A percentile compares a stretch with the other conserved stretches of the same genome.
phyloP scores from a whole-genome alignment of 2,329 filamentous ascomycete genomes.

The Aspergillus brasiliensis region DNA sequence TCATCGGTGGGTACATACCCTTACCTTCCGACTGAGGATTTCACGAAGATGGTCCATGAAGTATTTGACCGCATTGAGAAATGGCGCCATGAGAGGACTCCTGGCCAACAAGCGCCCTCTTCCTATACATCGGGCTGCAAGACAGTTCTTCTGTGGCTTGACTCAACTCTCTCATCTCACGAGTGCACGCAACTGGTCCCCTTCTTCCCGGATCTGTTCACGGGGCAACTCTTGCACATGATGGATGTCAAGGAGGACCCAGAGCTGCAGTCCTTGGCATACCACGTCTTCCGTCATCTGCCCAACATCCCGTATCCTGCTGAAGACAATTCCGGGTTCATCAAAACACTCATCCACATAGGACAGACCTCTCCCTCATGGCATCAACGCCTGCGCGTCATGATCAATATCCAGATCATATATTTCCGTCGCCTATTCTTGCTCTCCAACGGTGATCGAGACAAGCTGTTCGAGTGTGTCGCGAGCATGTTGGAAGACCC shows the following conservation, averaged over 20 bases:
- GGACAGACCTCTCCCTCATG: constrained; percentile 82
- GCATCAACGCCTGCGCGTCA: constrained; percentile 91
- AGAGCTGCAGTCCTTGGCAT: constrained; percentile 89
- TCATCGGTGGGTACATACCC: constrained; percentile 84
- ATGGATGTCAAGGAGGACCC: constrained; percentile 99
- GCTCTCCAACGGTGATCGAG: constrained; percentile 71
- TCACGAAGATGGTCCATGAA: constrained; percentile 68
- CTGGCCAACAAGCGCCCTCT: constrained; percentile 89
- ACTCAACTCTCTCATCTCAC: constrained; percentile 84
- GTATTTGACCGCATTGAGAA: constrained; percentile 79
- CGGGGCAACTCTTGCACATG: constrained; percentile 95
- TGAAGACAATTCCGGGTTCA: constrained; percentile 82
- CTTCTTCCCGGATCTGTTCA: constrained; percentile 88
- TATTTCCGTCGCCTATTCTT: constrained; percentile 97
- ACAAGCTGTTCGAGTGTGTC: constrained; percentile 86
- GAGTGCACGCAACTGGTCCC: constrained; percentile 88
- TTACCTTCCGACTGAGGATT: constrained; percentile 76
- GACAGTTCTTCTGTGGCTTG: constrained; percentile 92
- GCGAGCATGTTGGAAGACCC: constrained; percentile 89
- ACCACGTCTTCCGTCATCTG: constrained; percentile 94
- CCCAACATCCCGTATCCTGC: constrained; percentile 91
- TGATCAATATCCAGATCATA: constrained; percentile 98
- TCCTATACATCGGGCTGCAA: constrained; percentile 96
- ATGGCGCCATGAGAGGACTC: constrained; percentile 81
- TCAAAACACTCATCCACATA: constrained; percentile 82